These are phyloP conservation scores for Cystofilobasidium macerans DNA, from an alignment of 768 basidiomycete species.

Conservation along the genomic window DNA sequence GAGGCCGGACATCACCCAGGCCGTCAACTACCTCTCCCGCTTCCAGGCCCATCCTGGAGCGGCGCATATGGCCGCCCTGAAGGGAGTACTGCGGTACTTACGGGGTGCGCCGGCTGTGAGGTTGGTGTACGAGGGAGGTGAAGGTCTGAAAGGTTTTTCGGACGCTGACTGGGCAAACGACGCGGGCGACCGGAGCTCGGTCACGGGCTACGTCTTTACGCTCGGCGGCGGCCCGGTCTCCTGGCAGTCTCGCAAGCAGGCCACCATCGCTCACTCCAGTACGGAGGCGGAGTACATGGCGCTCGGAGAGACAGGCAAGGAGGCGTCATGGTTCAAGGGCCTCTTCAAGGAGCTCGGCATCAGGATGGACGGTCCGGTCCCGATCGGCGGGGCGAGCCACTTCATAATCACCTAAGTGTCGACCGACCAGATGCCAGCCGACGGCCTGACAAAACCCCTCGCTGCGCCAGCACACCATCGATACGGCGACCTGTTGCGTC, in stretches of 20 bases:
- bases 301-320: conserved; percentile 28
- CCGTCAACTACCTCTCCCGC: conserved; percentile 6
- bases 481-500: no score
- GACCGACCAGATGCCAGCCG: no score
- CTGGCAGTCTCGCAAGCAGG: conserved; percentile 39
- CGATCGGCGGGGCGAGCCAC: no score
- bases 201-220: conserved; percentile 3
- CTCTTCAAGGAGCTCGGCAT: conserved; percentile 5
- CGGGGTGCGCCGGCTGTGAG: no score
- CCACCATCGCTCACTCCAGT: conserved; percentile 40
- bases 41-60: neutral
- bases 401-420: no score
- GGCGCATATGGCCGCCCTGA: neutral
- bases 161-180: no score
- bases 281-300: conserved; percentile 45
- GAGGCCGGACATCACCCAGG: neutral
- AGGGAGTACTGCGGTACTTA: conserved; percentile 5
- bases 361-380: no score
- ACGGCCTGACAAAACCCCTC: no score
- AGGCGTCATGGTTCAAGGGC: neutral
- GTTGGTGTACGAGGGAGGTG: no score
- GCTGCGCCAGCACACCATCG: no score
- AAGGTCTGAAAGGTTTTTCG: no score
- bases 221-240: neutral
- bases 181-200: no score